Evolutionary conservation across 2,329 filamentous ascomycete genomes (phyloP), one percentile per base, ranked within the genome.

Genomic region (Hymenoscyphus scutula): DNA sequence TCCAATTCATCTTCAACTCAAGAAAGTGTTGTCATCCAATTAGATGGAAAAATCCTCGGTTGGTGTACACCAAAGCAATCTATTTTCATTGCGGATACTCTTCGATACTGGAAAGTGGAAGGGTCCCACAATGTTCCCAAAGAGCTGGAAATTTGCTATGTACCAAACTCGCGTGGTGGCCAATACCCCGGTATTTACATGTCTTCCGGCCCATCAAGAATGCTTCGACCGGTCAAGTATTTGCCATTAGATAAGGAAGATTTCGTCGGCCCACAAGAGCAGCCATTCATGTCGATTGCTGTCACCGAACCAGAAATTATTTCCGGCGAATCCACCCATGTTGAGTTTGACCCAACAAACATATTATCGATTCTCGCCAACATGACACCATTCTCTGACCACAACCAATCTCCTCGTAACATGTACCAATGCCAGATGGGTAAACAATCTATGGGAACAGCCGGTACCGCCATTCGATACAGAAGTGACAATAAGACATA

Each of bases 351-450:
- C 62, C 93, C 95, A 1, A 99, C 95, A 34, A 95, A 98, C 77
- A 98, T 99, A 68, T 85, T 99, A 29, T 98, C 94, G 7, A 98
- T 99, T 68, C 84, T 99, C 58, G 95, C 95, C 72, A 98, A 98
- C 78, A 96, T 97, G 89, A 99, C 95, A 0, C 95, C 95, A 3
- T 99, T 99, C 78, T 97, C 94, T 55, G 92, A 99, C 75, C 97
- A 97, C 79, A 99, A 99, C 78, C 95, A 99, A 77, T 97, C 93
- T 15, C 95, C 95, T 1, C 84, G 95, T 84, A 99, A 99, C 78
- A 98, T 98, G 94, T 99, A 98, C 76, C 91, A 96, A 75, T 97
- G 93, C 79, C 95, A 98, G 82, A 98, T 98, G 95, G 92, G 92
- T 79, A 99, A 99, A 76, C 95, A 99, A 80, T 93, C 94, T 0